Conservation (phyloP, 2,329 filamentous ascomycete genomes). For the Diaporthe citri region DNA sequence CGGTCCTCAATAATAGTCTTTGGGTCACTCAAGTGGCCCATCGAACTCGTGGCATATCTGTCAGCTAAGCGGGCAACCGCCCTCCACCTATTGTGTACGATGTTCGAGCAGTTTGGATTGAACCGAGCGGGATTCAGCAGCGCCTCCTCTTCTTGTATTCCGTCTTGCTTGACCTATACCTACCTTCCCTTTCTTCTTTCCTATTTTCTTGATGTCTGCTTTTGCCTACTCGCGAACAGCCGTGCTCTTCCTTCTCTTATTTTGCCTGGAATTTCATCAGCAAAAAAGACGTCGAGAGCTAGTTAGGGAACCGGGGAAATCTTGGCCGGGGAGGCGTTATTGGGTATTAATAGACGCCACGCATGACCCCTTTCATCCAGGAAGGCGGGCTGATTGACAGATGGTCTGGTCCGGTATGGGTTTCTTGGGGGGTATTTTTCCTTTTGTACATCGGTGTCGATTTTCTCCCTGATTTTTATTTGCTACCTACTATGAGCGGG, state of each 20-base stretch:
- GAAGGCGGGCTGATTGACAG: neutral
- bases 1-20: neutral
- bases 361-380: neutral
- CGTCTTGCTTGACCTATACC: slow-evolving; percentile 18
- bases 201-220: neutral
- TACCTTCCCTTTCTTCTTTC: neutral
- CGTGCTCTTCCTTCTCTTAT: neutral
- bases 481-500: neutral
- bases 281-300: neutral
- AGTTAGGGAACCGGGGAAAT: neutral
- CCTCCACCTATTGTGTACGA: slow-evolving; percentile 8
- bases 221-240: neutral
- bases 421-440: neutral
- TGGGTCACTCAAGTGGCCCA: neutral
- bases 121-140: neutral
- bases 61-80: neutral
- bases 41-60: neutral
- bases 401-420: slow-evolving; percentile 9
- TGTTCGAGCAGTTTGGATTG: neutral
- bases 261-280: neutral
- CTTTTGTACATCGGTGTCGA: neutral
- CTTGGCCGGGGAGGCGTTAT: slow-evolving; percentile 28
- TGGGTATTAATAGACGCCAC: slow-evolving; percentile 27
- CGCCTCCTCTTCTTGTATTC: slow-evolving; percentile 22
- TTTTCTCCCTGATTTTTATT: no score